Evolutionary conservation across 352 stramenopile genomes (phyloP).

Genomic region (Phytophthora melonis): DNA sequence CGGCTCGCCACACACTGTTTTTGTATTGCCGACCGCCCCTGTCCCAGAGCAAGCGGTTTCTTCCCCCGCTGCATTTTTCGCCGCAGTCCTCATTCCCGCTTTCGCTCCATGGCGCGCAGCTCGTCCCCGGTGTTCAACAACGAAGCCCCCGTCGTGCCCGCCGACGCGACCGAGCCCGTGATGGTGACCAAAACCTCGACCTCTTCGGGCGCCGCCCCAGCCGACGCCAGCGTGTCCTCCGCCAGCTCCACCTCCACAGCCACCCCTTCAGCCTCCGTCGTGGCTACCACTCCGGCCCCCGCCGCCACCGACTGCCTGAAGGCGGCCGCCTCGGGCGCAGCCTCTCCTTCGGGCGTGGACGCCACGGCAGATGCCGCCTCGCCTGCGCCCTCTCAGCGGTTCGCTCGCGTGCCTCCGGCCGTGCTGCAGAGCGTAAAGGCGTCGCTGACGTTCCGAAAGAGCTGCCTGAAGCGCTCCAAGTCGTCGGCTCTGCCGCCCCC

Average conservation of each 20-base stretch:
- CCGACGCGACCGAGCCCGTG: slow-evolving; percentile 26
- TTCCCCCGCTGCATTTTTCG: slow-evolving; percentile 31
- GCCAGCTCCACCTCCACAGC: slow-evolving; percentile 41
- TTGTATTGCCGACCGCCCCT: slow-evolving; percentile 39
- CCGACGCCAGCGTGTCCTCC: slow-evolving; percentile 41
- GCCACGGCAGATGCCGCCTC: slow-evolving; percentile 12
- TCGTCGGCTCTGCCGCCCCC: slow-evolving; percentile 50
- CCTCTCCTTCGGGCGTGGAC: slow-evolving; percentile 33
- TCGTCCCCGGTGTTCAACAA: slow-evolving; percentile 75
- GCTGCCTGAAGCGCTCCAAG: slow-evolving; percentile 76
- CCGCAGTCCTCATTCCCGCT: slow-evolving; percentile 42
- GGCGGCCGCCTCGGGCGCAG: neutral
- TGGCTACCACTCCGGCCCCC: slow-evolving; percentile 24
- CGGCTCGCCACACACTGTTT: slow-evolving; percentile 33
- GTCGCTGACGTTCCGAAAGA: slow-evolving; percentile 68
- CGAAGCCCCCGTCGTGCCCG: slow-evolving; percentile 40
- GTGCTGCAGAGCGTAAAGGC: slow-evolving; percentile 64
- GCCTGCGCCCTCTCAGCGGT: slow-evolving; percentile 28
- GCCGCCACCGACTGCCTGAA: slow-evolving; percentile 43
- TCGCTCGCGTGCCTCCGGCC: slow-evolving; percentile 48
- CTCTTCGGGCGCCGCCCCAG: slow-evolving; percentile 28
- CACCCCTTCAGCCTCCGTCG: slow-evolving; percentile 37
- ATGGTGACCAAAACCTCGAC: slow-evolving; percentile 54
- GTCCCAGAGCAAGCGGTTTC: slow-evolving; percentile 47
- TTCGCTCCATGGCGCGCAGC: slow-evolving; percentile 67